These are phyloP conservation scores for Colletotrichum higginsianum DNA, from an alignment of 2,329 filamentous ascomycete genomes.

Conservation along the genomic window DNA sequence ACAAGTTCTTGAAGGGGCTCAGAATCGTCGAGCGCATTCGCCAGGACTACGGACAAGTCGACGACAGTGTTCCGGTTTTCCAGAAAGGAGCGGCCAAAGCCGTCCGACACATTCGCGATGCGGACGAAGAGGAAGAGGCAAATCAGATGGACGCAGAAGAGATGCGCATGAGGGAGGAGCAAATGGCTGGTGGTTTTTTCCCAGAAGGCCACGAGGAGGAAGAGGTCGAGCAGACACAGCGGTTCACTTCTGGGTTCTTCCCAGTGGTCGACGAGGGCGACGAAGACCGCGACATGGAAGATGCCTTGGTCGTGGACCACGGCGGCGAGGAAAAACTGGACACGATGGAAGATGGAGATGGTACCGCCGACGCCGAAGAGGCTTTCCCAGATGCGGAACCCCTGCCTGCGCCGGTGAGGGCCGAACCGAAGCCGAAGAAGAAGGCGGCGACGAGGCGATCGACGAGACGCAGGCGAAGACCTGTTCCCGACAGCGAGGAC, in stretches of 20 bases:
- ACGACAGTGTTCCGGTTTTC: slow-evolving; percentile 67
- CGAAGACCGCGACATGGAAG: slow-evolving; percentile 52
- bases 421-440: slow-evolving; percentile 29
- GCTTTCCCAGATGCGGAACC: slow-evolving; percentile 1
- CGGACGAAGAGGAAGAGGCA: slow-evolving; percentile 9
- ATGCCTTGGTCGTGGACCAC: slow-evolving; percentile 54
- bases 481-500: slow-evolving; percentile 31
- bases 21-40: slow-evolving; percentile 84
- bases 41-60: slow-evolving; percentile 80
- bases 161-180: slow-evolving; percentile 57
- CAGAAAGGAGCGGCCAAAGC: slow-evolving; percentile 58
- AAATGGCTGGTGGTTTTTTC: slow-evolving; percentile 74
- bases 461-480: slow-evolving; percentile 29
- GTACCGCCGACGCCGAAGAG: slow-evolving; percentile 4
- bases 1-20: slow-evolving; percentile 88
- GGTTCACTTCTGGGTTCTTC: slow-evolving; percentile 63
- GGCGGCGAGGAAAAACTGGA: slow-evolving; percentile 10
- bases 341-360: slow-evolving; percentile 8
- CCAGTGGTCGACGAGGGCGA: slow-evolving; percentile 62
- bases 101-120: background rate
- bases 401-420: slow-evolving; percentile 31
- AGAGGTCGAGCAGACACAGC: slow-evolving; percentile 52
- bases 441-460: slow-evolving; percentile 31
- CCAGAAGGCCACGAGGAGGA: slow-evolving; percentile 70
- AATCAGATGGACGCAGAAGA: slow-evolving; percentile 43